Evolutionary conservation across 306 rosid species (phyloP).

Genomic region (Vigna trinervia): DNA sequence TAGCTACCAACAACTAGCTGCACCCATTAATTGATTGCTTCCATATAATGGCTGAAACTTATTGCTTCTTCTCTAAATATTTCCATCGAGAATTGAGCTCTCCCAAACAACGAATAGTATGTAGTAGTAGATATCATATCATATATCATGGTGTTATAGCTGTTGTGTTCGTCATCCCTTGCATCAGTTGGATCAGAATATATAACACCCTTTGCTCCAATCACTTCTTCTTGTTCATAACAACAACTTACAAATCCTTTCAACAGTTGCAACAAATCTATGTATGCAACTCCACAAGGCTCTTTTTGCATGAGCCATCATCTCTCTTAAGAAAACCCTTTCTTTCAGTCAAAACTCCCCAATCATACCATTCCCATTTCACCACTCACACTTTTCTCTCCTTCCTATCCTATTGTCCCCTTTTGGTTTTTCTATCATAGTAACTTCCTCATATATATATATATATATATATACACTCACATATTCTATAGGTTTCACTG

Average conservation of each 20-base stretch:
- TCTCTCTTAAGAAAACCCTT: neutral
- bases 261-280: neutral
- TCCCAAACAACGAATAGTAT: constrained; percentile 24
- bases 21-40: constrained; percentile 65
- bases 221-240: constrained; percentile 42
- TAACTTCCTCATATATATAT: constrained; percentile 25
- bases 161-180: constrained; percentile 36
- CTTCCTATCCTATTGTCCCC: neutral
- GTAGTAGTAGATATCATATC: constrained; percentile 27
- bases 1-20: constrained; percentile 67
- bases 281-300: neutral
- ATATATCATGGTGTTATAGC: neutral
- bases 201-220: constrained; percentile 15
- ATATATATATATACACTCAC: neutral
- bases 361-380: constrained; percentile 57
- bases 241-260: constrained; percentile 33
- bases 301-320: constrained; percentile 63
- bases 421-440: neutral
- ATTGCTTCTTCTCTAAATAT: constrained; percentile 33
- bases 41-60: constrained; percentile 38
- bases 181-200: constrained; percentile 17
- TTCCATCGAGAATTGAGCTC: constrained; percentile 39
- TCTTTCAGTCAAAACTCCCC: constrained; percentile 53
- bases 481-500: neutral
- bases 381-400: constrained; percentile 55